phyloP scores from a whole-genome alignment of 2,329 filamentous ascomycete species.

The Fusarium ambrosium region DNA sequence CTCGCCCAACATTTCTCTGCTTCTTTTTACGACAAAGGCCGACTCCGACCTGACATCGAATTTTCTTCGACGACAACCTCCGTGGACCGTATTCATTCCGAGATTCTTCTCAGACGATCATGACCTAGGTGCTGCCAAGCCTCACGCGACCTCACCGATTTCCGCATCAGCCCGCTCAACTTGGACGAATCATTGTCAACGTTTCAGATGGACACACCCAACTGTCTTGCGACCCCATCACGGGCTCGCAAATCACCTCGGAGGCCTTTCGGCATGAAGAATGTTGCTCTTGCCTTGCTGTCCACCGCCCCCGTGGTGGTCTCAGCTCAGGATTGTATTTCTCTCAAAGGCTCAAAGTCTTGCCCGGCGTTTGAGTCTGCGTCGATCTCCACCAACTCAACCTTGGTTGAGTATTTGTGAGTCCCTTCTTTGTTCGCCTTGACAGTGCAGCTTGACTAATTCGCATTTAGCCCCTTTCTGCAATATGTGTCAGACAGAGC shows the following conservation, averaged over 20 bases:
- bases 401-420: constrained; percentile 74
- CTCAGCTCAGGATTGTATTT: constrained; percentile 68
- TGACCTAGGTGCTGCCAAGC: constrained; percentile 34
- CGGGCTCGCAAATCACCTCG: constrained; percentile 35
- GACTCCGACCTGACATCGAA: constrained; percentile 7
- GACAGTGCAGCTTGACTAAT: constrained; percentile 23
- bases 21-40: constrained; percentile 30
- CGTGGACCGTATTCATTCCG: constrained; percentile 15
- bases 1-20: constrained; percentile 47
- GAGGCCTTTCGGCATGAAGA: constrained; percentile 34
- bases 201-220: constrained; percentile 23
- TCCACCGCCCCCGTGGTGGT: constrained; percentile 48
- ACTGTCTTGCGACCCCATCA: neutral
- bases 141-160: constrained; percentile 22
- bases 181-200: constrained; percentile 17
- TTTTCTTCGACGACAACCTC: constrained; percentile 23
- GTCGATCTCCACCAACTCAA: constrained; percentile 75
- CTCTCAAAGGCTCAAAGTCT: constrained; percentile 75
- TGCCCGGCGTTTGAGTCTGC: constrained; percentile 81
- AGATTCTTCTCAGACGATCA: constrained; percentile 36
- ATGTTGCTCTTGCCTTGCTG: constrained; percentile 44
- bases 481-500: constrained; percentile 80
- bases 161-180: constrained; percentile 25
- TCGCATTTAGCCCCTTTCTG: constrained; percentile 80
- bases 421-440: constrained; percentile 47